Evolutionary conservation across 2,329 filamentous ascomycete genomes (phyloP).

Genomic region (Pezicula neosporulosa): DNA sequence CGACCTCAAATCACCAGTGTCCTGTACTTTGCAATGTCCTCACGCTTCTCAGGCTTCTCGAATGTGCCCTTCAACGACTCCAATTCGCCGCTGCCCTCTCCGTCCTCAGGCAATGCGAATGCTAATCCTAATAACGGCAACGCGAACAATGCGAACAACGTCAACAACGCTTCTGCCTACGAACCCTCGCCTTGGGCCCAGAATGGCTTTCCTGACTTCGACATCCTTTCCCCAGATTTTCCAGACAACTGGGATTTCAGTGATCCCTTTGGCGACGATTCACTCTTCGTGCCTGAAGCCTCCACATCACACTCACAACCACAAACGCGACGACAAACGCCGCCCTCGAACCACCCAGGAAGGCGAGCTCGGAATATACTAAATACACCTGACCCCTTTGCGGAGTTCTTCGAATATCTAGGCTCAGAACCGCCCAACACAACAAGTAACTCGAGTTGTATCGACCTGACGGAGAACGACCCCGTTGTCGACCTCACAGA

Average conservation of each 20-base stretch:
- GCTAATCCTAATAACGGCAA: too few species aligned
- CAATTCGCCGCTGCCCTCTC: background rate
- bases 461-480: conserved; percentile 8
- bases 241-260: background rate
- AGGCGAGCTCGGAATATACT: background rate
- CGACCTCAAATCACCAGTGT: too few species aligned
- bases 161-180: background rate
- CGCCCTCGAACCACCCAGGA: conserved; percentile 17
- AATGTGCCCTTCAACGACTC: background rate
- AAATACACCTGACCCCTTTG: conserved; percentile 9
- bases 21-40: background rate
- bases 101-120: too few species aligned
- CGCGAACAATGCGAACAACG: background rate
- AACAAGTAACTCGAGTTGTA: background rate
- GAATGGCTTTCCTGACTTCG: conserved; percentile 5
- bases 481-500: conserved; percentile 24
- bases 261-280: background rate
- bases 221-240: conserved; percentile 1
- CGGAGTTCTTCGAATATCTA: background rate
- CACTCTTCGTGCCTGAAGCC: conserved; percentile 5
- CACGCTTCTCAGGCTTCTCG: background rate
- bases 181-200: too few species aligned
- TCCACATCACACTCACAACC: background rate
- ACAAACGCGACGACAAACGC: conserved; percentile 8
- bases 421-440: background rate